Conservation (phyloP, 495 filamentous ascomycete species). For the Penicillium tannophilum region DNA sequence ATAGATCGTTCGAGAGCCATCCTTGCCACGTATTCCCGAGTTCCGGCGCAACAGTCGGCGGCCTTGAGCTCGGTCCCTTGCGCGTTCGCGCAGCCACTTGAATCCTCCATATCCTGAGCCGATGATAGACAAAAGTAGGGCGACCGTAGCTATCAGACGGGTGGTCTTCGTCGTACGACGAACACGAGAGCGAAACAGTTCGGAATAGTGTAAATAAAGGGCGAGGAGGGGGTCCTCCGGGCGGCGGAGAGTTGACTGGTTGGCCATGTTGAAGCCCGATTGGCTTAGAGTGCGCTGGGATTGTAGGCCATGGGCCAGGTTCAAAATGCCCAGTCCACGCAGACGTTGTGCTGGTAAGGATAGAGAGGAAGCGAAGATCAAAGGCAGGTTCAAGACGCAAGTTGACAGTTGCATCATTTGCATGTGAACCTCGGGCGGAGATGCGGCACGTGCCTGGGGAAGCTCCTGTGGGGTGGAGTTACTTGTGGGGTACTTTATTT, state of each 20-base stretch:
- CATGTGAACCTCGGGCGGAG: constrained; percentile 38
- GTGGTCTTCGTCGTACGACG: constrained; percentile 65
- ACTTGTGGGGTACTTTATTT: neutral
- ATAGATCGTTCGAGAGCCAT: constrained; percentile 91
- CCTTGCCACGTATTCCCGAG: constrained; percentile 87
- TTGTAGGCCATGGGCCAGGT: constrained; percentile 16
- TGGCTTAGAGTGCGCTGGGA: constrained; percentile 10
- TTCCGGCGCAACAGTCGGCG: constrained; percentile 82
- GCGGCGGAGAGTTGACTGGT: constrained; percentile 78
- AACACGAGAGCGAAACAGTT: constrained; percentile 61
- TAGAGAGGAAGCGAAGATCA: neutral
- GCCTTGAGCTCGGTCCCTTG: constrained; percentile 77
- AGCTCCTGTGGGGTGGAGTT: constrained; percentile 12
- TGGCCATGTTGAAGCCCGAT: constrained; percentile 62
- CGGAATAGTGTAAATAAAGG: constrained; percentile 67
- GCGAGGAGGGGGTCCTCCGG: constrained; percentile 68
- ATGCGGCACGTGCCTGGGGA: constrained; percentile 30
- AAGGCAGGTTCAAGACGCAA: constrained; percentile 14
- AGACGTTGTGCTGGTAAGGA: neutral
- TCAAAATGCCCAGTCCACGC: constrained; percentile 8
- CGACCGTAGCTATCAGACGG: constrained; percentile 72
- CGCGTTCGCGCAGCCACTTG: constrained; percentile 68
- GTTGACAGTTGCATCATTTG: constrained; percentile 31
- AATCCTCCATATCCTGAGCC: constrained; percentile 72
- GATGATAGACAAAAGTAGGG: constrained; percentile 75